These are phyloP conservation scores for Cercophora scortea DNA, from an alignment of 495 filamentous ascomycete species.

Conservation along the genomic window DNA sequence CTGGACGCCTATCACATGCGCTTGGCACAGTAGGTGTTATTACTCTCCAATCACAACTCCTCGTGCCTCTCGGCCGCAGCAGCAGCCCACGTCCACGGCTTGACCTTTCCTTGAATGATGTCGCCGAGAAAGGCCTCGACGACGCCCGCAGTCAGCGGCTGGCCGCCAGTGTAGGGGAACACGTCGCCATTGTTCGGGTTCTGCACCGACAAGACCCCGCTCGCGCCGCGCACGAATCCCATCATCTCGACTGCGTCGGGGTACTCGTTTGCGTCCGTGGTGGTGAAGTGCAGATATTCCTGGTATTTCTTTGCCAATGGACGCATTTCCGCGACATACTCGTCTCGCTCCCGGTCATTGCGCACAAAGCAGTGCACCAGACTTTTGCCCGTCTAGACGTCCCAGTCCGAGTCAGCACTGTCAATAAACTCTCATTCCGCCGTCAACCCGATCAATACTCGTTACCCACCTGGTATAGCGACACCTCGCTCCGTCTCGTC, in stretches of 20 bases:
- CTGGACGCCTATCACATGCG: too few species aligned
- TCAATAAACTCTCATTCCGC: neutral
- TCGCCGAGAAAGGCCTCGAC: constrained; percentile 37
- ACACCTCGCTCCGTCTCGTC: constrained; percentile 34
- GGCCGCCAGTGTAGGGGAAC: constrained; percentile 26
- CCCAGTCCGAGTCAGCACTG: neutral
- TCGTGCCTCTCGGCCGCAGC: constrained; percentile 17
- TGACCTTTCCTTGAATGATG: constrained; percentile 33
- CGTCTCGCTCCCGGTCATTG: constrained; percentile 15
- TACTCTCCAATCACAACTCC: constrained; percentile 19
- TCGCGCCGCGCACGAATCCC: constrained; percentile 18
- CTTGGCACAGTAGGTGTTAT: too few species aligned
- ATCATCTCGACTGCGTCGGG: constrained; percentile 32
- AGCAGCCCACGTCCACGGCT: constrained; percentile 23
- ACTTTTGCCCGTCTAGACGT: constrained; percentile 32
- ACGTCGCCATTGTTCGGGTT: constrained; percentile 35
- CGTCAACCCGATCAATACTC: constrained; percentile 1
- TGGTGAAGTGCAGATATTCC: constrained; percentile 40
- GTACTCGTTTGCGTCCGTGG: constrained; percentile 39
- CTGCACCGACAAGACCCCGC: constrained; percentile 31
- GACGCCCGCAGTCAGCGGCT: constrained; percentile 20
- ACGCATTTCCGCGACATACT: constrained; percentile 24
- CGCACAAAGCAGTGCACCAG: constrained; percentile 37
- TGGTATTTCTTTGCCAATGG: constrained; percentile 40
- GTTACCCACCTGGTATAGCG: constrained; percentile 28